These are phyloP conservation scores for Suaeda aralocaspica DNA, from an alignment of 148 eudicot genomes.

Conservation along the genomic window DNA sequence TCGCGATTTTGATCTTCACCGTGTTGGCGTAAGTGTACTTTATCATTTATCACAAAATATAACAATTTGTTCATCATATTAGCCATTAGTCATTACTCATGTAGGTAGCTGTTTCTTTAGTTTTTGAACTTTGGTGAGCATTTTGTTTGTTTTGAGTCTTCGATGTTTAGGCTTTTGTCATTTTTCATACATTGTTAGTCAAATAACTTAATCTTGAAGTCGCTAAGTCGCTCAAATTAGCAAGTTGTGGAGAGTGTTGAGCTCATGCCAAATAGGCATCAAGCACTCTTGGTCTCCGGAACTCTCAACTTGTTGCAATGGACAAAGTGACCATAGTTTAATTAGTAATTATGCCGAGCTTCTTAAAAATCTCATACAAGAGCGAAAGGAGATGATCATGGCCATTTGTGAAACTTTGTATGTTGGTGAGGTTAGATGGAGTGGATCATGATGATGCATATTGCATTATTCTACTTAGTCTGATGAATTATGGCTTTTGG, in stretches of 20 bases:
- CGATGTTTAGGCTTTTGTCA: neutral
- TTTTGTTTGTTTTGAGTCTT: neutral
- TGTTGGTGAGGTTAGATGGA: neutral
- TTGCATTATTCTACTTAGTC: neutral
- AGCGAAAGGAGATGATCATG: neutral
- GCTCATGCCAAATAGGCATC: neutral
- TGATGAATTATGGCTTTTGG: neutral
- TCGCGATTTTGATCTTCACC: conserved; percentile 83
- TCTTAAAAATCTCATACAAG: neutral
- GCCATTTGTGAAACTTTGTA: neutral
- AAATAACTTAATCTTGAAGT: too few relatives aligned
- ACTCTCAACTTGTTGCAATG: neutral
- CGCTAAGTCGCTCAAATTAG: neutral
- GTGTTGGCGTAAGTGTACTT: conserved; percentile 80
- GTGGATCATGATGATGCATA: neutral
- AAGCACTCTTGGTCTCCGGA: neutral
- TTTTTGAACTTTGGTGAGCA: neutral
- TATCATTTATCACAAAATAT: neutral
- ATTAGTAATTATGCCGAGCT: neutral
- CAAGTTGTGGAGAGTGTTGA: neutral
- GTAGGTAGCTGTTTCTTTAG: neutral
- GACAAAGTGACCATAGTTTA: too few relatives aligned
- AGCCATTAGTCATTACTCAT: neutral
- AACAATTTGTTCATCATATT: neutral
- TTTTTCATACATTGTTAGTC: neutral